Percentiles rank a stretch among this genome's conserved stretches.
These are phyloP conservation scores for Salix dunnii DNA, from an alignment of 345 rosid genomes.

Conservation along the genomic window DNA sequence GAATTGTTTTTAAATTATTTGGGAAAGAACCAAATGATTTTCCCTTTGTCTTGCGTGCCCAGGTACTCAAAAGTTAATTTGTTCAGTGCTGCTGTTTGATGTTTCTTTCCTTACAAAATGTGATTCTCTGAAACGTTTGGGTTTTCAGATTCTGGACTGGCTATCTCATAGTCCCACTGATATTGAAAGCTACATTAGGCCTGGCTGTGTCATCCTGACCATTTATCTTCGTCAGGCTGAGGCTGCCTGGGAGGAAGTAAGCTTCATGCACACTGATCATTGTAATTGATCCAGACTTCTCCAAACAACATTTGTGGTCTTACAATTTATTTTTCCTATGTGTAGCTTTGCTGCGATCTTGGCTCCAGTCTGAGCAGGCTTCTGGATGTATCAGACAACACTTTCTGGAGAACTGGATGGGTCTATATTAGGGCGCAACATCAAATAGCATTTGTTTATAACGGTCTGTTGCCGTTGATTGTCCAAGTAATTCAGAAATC, in stretches of 20 bases:
- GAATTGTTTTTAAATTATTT: conserved; percentile 88
- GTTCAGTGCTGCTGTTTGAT: neutral
- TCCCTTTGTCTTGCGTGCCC: conserved; percentile 76
- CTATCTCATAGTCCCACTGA: conserved; percentile 92
- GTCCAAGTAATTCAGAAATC: conserved; percentile 2
- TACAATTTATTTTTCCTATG: conserved; percentile 23
- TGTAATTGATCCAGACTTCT: conserved; percentile 4
- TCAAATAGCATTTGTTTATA: conserved; percentile 71
- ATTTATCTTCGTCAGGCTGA: conserved; percentile 81
- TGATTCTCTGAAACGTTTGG: conserved; percentile 19
- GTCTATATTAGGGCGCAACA: conserved; percentile 64
- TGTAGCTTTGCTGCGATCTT: conserved; percentile 70
- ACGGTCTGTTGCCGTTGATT: conserved; percentile 50
- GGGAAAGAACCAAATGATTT: conserved; percentile 95
- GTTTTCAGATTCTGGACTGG: conserved; percentile 88
- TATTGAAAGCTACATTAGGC: conserved; percentile 98
- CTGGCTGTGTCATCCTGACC: conserved; percentile 88
- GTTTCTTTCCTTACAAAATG: conserved; percentile 16
- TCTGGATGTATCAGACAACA: conserved; percentile 62
- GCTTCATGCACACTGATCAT: conserved; percentile 21
- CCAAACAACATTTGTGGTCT: conserved; percentile 7
- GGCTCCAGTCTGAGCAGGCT: conserved; percentile 77
- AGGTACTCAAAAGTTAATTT: conserved; percentile 46
- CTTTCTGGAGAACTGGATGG: conserved; percentile 94
- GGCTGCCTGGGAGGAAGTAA: conserved; percentile 90